Percentiles rank a stretch among this genome's conserved stretches.
Conservation (phyloP, 169 alveolate species). For the Pseudocohnilembus persalinus region DNA sequence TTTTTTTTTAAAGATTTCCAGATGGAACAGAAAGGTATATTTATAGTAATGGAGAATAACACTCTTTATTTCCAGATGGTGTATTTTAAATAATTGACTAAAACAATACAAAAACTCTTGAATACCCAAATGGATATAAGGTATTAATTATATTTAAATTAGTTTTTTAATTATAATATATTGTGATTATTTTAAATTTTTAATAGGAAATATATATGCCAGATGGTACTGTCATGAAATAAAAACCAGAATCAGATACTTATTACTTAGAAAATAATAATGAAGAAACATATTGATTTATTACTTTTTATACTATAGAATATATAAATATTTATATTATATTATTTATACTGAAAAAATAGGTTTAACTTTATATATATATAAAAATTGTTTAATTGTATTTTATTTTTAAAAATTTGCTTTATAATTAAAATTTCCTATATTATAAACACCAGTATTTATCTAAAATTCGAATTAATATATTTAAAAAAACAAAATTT, state of each 20-base stretch:
- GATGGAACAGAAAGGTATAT: constrained; percentile 74
- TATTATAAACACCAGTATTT: too few relatives aligned
- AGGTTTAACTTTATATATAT: too few relatives aligned
- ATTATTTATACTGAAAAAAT: neutral
- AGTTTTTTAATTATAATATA: too few relatives aligned
- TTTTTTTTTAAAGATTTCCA: constrained; percentile 56
- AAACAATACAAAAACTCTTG: constrained; percentile 60
- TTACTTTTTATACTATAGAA: too few relatives aligned
- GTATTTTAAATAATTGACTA: constrained; percentile 65
- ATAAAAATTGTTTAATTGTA: too few relatives aligned
- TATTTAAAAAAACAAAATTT: too few relatives aligned
- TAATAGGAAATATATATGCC: neutral
- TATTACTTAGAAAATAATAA: neutral
- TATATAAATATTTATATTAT: too few relatives aligned
- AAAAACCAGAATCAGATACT: neutral
- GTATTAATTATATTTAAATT: constrained; percentile 19
- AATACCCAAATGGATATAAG: constrained; percentile 72
- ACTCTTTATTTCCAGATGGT: constrained; percentile 74
- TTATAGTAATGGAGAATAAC: constrained; percentile 70
- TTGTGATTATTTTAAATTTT: too few relatives aligned
- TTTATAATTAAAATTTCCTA: too few relatives aligned
- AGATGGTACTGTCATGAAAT: neutral
- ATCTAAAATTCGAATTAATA: too few relatives aligned
- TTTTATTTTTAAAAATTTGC: too few relatives aligned
- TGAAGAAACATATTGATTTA: neutral